Base-by-base conservation (phyloP, 2,329 filamentous ascomycete genomes). In the Hyphodiscus sp. region DNA sequence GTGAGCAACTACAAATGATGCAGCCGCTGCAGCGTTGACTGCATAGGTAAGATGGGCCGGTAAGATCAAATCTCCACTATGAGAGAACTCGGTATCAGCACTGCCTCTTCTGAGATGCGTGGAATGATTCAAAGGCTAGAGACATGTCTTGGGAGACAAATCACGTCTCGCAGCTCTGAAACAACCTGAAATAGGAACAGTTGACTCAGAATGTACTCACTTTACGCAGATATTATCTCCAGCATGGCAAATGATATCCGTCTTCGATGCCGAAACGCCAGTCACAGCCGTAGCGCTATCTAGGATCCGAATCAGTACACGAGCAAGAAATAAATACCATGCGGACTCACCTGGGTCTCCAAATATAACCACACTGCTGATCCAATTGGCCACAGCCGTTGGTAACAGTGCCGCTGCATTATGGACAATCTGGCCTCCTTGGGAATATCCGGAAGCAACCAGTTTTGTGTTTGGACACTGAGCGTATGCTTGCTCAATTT, bases 211-310 rank as follows among this genome's bases (percentile, higher is more conserved):
- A 8, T 3, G 8, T 3, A 26, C 23, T 26, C 23, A 26, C 23
- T 77, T 74, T 3, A 64, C 51, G 54, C 79, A 82, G 6, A 82
- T 77, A 10, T 73, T 67, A 58, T 82, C 79, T 0, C 74, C 77
- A 2, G 58, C 45, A 29, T 76, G 72, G 55, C 79, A 81, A 41
- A 75, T 73, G 19, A 76, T 74, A 60, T 76, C 56, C 2, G 65
- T 60, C 51, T 68, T 64, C 1, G 56, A 57, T 8, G 64, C 41
- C 2, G 47, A 48, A 6, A 68, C 57, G 45, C 63, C 62, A 0
- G 61, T 29, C 2, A 68, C 45, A 6, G 64, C 47, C 38, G 54
- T 51, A 26, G 52, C 56, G 8, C 56, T 51, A 49, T 65, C 63
- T 54, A 23, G 3, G 8, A 15, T 23, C 47, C n/a, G n/a, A 23